Percentiles rank a stretch among this genome's conserved stretches.
These are phyloP conservation scores for Metarhizium anisopliae DNA, from an alignment of 2,329 filamentous ascomycete species.

Conservation along the genomic window DNA sequence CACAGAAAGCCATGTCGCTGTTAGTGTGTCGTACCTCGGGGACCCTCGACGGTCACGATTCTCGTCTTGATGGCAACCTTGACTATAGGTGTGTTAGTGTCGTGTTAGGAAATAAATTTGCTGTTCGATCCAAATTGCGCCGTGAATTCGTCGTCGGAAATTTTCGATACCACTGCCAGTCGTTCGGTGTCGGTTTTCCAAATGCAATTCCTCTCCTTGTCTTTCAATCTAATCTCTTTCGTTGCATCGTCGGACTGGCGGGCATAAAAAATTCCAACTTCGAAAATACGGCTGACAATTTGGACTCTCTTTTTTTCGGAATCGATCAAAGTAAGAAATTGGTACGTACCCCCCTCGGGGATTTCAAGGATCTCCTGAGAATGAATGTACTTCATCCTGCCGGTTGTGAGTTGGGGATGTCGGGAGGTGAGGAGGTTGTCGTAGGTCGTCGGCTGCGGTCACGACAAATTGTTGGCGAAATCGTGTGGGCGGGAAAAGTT, in stretches of 20 bases:
- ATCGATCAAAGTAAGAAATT: conserved; percentile 7
- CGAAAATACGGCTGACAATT: not conserved
- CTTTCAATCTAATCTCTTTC: not conserved
- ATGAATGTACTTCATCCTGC: conserved; percentile 99
- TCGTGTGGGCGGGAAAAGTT: conserved; percentile 36
- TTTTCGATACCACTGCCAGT: conserved; percentile 1
- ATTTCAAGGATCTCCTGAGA: conserved; percentile 91
- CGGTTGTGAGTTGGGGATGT: conserved; percentile 38
- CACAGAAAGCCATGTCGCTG: not conserved
- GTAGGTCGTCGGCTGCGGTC: conserved; percentile 25
- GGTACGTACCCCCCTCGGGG: conserved; percentile 86
- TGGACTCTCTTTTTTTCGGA: not conserved
- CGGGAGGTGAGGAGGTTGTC: conserved; percentile 34
- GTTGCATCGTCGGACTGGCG: not conserved
- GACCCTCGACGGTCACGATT: conserved; percentile 93
- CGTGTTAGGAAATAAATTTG: not conserved
- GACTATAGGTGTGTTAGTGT: conserved; percentile 51
- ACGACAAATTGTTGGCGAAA: conserved; percentile 29
- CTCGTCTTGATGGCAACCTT: conserved; percentile 97
- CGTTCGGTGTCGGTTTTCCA: not conserved
- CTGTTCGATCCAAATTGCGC: conserved; percentile 4
- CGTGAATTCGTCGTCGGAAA: not conserved
- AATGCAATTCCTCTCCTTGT: not conserved
- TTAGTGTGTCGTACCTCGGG: conserved; percentile 59
- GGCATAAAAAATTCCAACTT: not conserved